These are phyloP conservation scores for Apocynum venetum DNA, from an alignment of 257 asterid genomes.

Conservation along the genomic window DNA sequence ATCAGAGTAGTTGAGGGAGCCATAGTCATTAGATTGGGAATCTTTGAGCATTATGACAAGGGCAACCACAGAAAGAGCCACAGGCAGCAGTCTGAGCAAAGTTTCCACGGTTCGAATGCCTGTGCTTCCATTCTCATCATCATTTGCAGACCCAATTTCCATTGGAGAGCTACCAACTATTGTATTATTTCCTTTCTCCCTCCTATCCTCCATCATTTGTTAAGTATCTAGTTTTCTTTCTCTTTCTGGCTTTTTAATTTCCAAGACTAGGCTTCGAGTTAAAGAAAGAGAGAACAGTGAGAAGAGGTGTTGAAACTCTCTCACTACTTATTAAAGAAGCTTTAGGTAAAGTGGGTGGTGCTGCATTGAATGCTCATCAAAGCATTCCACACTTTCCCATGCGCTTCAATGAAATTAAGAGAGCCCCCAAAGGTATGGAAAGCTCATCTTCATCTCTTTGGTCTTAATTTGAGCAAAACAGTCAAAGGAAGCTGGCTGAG, in stretches of 20 bases:
- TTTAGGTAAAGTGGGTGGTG: conserved; percentile 33
- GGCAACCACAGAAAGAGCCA: conserved; percentile 66
- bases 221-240: neutral
- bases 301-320: neutral
- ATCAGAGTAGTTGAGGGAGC: conserved; percentile 70
- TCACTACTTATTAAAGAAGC: conserved; percentile 34
- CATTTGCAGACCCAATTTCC: conserved; percentile 22
- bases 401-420: conserved; percentile 9
- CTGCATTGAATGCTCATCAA: conserved; percentile 57
- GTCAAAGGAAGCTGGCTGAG: neutral
- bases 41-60: conserved; percentile 83
- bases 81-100: conserved; percentile 62
- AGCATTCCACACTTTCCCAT: conserved; percentile 53
- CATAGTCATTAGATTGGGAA: conserved; percentile 63
- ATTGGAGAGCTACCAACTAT: conserved; percentile 20
- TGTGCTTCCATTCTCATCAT: conserved; percentile 38
- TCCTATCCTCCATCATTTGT: conserved; percentile 26
- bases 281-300: neutral
- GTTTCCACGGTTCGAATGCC: conserved; percentile 79
- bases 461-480: conserved; percentile 10
- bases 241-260: neutral
- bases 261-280: neutral
- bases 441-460: conserved; percentile 6
- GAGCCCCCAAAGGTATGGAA: neutral
- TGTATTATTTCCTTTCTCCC: conserved; percentile 17